Conservation (phyloP, 106 monocot species). For the Dendrobium huoshanense region DNA sequence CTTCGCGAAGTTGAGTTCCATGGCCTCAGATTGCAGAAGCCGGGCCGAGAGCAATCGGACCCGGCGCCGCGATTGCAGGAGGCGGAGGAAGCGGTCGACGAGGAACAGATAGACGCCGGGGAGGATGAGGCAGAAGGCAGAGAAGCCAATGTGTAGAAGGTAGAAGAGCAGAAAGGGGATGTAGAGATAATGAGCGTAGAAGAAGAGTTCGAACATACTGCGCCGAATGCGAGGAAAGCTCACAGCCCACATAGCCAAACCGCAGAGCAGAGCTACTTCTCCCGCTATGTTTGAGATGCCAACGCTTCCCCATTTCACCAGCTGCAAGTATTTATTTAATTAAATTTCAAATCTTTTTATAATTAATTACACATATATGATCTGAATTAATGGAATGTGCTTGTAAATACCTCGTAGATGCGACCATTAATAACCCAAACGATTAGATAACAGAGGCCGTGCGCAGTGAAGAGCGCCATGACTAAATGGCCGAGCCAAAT, state of each 20-base stretch:
- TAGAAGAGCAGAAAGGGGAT: conserved; percentile 74
- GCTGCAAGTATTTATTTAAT: conserved; percentile 22
- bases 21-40: conserved; percentile 43
- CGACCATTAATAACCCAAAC: conserved; percentile 29
- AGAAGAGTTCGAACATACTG: conserved; percentile 78
- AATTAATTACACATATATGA: not conserved
- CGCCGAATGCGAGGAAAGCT: conserved; percentile 61
- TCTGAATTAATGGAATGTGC: not conserved
- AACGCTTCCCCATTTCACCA: conserved; percentile 49
- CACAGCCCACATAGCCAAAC: conserved; percentile 56
- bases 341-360: not conserved
- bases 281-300: conserved; percentile 55
- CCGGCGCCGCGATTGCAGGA: conserved; percentile 52
- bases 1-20: conserved; percentile 88
- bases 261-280: conserved; percentile 55
- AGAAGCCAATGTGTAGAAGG: conserved; percentile 49
- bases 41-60: conserved; percentile 62
- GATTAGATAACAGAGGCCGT: conserved; percentile 51
- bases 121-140: conserved; percentile 37
- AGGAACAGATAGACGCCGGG: conserved; percentile 79
- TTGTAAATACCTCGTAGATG: not conserved
- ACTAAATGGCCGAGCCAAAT: conserved; percentile 76
- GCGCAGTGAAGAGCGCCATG: conserved; percentile 50
- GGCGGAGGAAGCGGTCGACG: conserved; percentile 71
- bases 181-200: conserved; percentile 80